Evolutionary conservation across 257 asterid genomes (phyloP).

Genomic region (Echites panduratus): DNA sequence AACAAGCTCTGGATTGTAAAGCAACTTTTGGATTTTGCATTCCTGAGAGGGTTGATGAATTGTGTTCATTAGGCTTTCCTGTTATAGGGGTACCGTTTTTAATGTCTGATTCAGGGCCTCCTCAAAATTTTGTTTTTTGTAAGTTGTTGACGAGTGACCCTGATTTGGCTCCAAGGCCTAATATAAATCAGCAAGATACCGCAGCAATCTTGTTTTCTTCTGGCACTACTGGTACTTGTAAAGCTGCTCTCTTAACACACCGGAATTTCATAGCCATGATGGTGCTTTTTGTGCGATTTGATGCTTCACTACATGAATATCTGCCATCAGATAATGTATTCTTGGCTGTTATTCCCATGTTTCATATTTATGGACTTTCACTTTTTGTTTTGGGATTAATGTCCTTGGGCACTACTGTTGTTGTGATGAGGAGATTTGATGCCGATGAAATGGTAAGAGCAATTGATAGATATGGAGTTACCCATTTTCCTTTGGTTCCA

Average conservation of each 20-base stretch:
- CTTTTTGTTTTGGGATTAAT: constrained; percentile 63
- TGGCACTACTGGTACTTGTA: constrained; percentile 65
- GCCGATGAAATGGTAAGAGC: constrained; percentile 58
- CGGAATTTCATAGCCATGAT: constrained; percentile 64
- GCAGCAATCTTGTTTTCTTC: constrained; percentile 79
- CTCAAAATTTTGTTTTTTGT: constrained; percentile 27
- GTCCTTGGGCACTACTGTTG: constrained; percentile 57
- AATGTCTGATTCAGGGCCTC: constrained; percentile 14
- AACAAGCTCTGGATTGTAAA: constrained; percentile 45
- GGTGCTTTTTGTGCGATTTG: constrained; percentile 16
- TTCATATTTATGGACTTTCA: constrained; percentile 68
- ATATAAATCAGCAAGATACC: constrained; percentile 47
- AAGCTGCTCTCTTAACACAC: constrained; percentile 65
- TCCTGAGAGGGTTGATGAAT: constrained; percentile 30
- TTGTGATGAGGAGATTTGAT: constrained; percentile 57
- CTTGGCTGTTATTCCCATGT: constrained; percentile 47
- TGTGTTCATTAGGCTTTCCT: constrained; percentile 32
- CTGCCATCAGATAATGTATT: constrained; percentile 5
- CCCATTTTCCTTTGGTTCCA: constrained; percentile 68
- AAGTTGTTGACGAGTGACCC: constrained; percentile 53
- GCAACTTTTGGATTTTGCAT: constrained; percentile 43
- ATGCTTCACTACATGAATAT: neutral
- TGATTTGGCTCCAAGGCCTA: constrained; percentile 45
- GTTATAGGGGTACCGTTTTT: constrained; percentile 50
- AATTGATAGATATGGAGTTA: constrained; percentile 49